Conservation (phyloP, 2,329 filamentous ascomycete genomes). For the Macroventuria anomochaeta region DNA sequence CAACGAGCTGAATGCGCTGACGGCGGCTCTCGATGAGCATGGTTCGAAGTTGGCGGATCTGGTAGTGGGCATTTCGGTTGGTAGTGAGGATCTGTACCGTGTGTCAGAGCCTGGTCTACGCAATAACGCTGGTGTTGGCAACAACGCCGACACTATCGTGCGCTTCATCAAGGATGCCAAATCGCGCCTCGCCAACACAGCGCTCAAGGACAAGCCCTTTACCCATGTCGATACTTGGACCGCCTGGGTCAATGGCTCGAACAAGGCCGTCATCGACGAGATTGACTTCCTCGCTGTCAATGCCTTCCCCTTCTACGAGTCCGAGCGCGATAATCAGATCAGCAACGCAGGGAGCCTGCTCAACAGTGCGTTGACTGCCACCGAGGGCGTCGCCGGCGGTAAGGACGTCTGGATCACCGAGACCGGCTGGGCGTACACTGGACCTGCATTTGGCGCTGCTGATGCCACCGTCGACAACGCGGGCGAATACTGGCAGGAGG, state of each 20-base stretch:
- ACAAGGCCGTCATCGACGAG: conserved; percentile 45
- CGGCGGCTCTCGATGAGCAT: conserved; percentile 40
- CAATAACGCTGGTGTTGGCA: conserved; percentile 68
- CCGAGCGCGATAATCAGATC: conserved; percentile 40
- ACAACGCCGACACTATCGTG: conserved; percentile 66
- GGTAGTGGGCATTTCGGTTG: conserved; percentile 47
- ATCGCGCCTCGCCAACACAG: conserved; percentile 65
- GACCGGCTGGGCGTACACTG: conserved; percentile 46
- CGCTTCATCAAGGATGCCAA: conserved; percentile 59
- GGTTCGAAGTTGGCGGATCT: conserved; percentile 60
- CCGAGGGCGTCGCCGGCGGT: conserved; percentile 38
- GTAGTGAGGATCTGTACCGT: conserved; percentile 67
- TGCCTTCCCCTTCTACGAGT: conserved; percentile 49
- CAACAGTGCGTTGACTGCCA: conserved; percentile 35
- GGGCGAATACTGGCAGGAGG: conserved; percentile 41
- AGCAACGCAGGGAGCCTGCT: conserved; percentile 53
- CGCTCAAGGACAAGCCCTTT: conserved; percentile 59
- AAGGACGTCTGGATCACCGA: conserved; percentile 51
- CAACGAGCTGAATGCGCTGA: conserved; percentile 44
- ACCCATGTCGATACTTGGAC: conserved; percentile 50
- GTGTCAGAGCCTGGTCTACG: conserved; percentile 69
- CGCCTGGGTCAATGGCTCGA: conserved; percentile 44
- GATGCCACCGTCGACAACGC: conserved; percentile 41
- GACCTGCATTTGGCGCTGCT: conserved; percentile 38
- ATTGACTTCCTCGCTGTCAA: conserved; percentile 49